Evolutionary conservation across 768 basidiomycete genomes (phyloP), one percentile per base, ranked within the genome.

Genomic region (Agrocybe chaxingu): DNA sequence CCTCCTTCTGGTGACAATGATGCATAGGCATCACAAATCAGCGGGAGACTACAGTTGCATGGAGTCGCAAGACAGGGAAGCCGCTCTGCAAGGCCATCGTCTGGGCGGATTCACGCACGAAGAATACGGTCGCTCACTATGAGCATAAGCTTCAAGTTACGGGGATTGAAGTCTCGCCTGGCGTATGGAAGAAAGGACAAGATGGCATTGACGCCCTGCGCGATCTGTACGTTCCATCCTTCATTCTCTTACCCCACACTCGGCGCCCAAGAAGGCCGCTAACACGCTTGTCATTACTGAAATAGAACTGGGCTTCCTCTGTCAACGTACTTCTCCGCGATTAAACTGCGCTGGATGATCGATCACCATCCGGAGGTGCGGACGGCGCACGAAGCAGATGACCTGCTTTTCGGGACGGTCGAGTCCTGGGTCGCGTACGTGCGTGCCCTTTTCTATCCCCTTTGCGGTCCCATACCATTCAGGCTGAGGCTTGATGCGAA

Each of bases 361-460:
- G 89, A 96, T 65, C 84, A 98, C 63, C 70, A 87, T 62, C 75
- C 78, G 3, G 81, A 84, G 30, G 92, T 98, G 48, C 68, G 76
- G 32, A 75, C 79, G 38, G 95, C 97, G 0, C 86, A 94, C 62
- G 82, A 87, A 35, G 70, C 79, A 34, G 92, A 92, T 66, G 80
- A 90, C 52, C 78, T 98, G 9, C 71, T 86, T 16, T 94, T 98
- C 62, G 97, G 97, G 18, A 99, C 97, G 2, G 87, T 99, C 46
- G 97, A 99, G 68, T 93, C 92, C 30, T 99, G 96, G 96, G 79
- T 99, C 41, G 81, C 85, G 59, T 98, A 93, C 67, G 92, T 94
- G 62, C 47, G 74, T 62, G 12, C n/a, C 12, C n/a, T 13, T 32
- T 53, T 35, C 49, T 47, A 8, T 24, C 24, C 24, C 39, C 46